phyloP scores from a whole-genome alignment of 2,329 filamentous ascomycete species.

The Paracamarosporium sp. region DNA sequence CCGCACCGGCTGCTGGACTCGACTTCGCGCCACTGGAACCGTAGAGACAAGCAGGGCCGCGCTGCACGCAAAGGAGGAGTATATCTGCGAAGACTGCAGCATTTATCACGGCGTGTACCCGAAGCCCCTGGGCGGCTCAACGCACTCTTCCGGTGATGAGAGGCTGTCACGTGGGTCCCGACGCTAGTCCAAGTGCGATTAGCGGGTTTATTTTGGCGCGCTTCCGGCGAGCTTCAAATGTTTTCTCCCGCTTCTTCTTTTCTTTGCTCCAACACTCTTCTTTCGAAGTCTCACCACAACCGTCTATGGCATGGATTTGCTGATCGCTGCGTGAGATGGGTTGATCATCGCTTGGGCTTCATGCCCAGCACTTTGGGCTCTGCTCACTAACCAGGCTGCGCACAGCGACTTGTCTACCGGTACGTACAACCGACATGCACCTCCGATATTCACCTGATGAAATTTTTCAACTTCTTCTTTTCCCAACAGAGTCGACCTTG shows the following conservation, averaged over 20 bases:
- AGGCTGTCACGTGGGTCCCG: not conserved
- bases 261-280: not conserved
- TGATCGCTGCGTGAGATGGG: no score
- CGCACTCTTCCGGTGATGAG: conserved; percentile 3
- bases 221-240: not conserved
- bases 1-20: not conserved
- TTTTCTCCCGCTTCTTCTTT: not conserved
- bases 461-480: conserved; percentile 81
- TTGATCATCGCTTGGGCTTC: not conserved
- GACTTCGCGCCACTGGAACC: not conserved
- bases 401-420: conserved; percentile 12
- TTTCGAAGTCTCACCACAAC: not conserved
- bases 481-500: conserved; percentile 88
- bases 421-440: conserved; percentile 18
- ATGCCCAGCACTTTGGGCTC: not conserved
- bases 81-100: not conserved
- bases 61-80: not conserved
- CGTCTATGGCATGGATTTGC: not conserved
- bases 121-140: not conserved
- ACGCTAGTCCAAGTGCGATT: not conserved
- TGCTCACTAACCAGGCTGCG: not conserved
- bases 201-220: not conserved
- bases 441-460: conserved; percentile 63
- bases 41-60: not conserved
- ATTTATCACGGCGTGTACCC: not conserved